Conservation (phyloP, 805 yeast genomes). For the Candida stauntonica region DNA sequence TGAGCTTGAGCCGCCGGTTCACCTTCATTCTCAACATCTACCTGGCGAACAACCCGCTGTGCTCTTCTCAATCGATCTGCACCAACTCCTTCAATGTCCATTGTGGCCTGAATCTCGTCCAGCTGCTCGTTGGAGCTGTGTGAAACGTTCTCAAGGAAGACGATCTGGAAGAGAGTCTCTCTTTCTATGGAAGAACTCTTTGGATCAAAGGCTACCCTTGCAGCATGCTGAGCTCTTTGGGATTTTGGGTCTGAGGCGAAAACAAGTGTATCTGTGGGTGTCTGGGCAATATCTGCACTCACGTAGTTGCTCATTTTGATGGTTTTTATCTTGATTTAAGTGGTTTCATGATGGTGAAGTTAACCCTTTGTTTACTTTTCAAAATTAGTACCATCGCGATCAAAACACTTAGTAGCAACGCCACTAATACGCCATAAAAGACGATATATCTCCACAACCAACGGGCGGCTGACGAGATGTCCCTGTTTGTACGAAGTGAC, state of each 20-base stretch:
- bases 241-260: constrained; percentile 19
- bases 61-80: constrained; percentile 46
- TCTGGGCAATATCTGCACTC: constrained; percentile 14
- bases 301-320: not conserved
- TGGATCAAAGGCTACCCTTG: constrained; percentile 3
- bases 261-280: not conserved
- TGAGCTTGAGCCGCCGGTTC: constrained; percentile 4
- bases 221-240: constrained; percentile 17
- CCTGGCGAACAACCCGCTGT: constrained; percentile 37
- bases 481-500: constrained; percentile 9
- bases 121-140: constrained; percentile 46
- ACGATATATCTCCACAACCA: not conserved
- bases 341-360: not conserved
- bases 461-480: constrained; percentile 2
- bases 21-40: constrained; percentile 41
- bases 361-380: not conserved
- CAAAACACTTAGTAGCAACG: not conserved
- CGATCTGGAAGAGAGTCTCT: constrained; percentile 47
- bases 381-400: not conserved
- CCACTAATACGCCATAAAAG: too few relatives aligned
- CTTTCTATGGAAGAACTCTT: constrained; percentile 10
- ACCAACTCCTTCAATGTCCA: constrained; percentile 56
- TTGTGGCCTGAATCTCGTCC: constrained; percentile 47
- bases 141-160: constrained; percentile 50
- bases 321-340: not conserved